Evolutionary conservation across 2,329 filamentous ascomycete genomes (phyloP).

Genomic region (Pseudogymnoascus sp.): DNA sequence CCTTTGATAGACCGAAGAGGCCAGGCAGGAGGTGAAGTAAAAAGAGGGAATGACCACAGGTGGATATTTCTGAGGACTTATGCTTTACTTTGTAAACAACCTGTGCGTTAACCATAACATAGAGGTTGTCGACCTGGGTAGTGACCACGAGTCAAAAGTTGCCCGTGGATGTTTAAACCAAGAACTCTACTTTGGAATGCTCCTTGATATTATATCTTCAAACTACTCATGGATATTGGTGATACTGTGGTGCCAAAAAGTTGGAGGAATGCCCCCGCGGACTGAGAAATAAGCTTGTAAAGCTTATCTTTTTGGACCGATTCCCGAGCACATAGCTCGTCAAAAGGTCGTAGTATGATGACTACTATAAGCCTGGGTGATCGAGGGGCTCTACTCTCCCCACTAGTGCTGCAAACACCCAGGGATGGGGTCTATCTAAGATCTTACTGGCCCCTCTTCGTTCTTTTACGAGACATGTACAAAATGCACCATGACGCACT

Average conservation of each 20-base stretch:
- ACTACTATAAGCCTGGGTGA: not conserved
- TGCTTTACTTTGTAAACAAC: not conserved
- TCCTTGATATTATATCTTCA: not conserved
- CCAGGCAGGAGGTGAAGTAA: conserved; percentile 44
- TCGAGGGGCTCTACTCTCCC: not conserved
- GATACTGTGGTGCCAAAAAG: not conserved
- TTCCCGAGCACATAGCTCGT: not conserved
- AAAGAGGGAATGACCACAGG: not conserved
- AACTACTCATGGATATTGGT: not conserved
- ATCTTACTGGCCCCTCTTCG: not conserved
- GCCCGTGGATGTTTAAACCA: not conserved
- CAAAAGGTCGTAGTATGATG: not conserved
- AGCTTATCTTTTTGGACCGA: not conserved
- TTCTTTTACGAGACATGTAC: not conserved
- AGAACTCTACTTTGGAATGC: not conserved
- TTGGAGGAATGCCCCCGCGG: not conserved
- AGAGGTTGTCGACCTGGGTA: not conserved
- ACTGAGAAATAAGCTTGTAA: not conserved
- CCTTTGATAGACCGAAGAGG: conserved; percentile 71
- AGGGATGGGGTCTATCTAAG: not conserved
- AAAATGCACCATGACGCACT: not conserved
- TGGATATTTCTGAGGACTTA: not conserved
- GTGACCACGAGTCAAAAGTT: not conserved
- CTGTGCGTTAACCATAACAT: not conserved
- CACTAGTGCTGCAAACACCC: not conserved